Evolutionary conservation across 2,329 filamentous ascomycete species (phyloP), one percentile per base, ranked within the genome.

Genomic region (Cladophialophora yegresii): DNA sequence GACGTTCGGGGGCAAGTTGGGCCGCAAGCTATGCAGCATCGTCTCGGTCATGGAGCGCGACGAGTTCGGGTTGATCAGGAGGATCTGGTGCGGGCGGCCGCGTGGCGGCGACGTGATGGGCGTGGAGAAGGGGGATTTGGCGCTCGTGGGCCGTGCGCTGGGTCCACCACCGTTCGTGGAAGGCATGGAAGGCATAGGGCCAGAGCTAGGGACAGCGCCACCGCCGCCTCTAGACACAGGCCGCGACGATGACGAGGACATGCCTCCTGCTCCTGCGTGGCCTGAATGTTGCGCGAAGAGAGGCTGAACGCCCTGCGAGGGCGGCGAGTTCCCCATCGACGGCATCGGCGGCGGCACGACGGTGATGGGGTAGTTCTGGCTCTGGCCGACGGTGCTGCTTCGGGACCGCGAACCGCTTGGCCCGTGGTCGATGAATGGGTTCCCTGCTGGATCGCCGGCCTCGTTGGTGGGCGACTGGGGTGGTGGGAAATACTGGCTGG

Each of bases 31-130:
- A 12, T 75, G 72, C 0, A 84, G 72, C 72, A 81, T 83, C 49
- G 78, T 76, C 33, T 75, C 72, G 12, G 81, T 83, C 79, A 83
- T 83, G 53, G 74, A 76, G 9, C 73, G 71, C 3, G 80, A 82
- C 30, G 78, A 76, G 73, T 82, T 82, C 20, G 80, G 81, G 64
- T 83, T 83, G 63, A 79, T 76, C 58, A 83, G 76, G 8, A 83
- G 76, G 59, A 83, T 78, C 45, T 71, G 70, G 33, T 61, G 56
- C 13, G 70, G 66, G 1, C 70, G 69, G 6, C 58, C 63, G 12
- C 69, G 64, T 7, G 70, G 67, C 28, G 67, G 70, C 5, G 67
- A 61, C 28, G 64, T 69, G 50, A 71, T 58, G 23, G 70, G 67
- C 2, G 69, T 65, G 9, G 67, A 69, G 57, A 69, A 71, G 22